A percentile compares a stretch with the other conserved stretches of the same genome.
Conservation (phyloP, 73 alveolate genomes). For the Symbiodinium natans region DNA sequence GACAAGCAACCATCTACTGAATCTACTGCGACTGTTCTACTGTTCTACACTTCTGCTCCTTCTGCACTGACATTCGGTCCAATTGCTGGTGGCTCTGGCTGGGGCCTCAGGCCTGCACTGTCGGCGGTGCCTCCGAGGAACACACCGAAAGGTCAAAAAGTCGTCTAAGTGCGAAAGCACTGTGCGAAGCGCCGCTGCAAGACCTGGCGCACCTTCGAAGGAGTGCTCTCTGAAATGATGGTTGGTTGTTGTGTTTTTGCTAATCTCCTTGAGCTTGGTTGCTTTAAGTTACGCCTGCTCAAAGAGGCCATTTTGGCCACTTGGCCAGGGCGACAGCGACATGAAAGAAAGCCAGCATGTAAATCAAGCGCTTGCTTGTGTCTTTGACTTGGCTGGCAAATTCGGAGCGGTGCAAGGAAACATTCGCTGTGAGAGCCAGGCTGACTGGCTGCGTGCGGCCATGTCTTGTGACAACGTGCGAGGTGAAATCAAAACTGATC, state of each 20-base stretch:
- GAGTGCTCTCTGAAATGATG: neutral
- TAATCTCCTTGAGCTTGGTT: too few species aligned
- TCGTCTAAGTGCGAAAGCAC: slow-evolving; percentile 14
- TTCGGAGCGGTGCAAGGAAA: slow-evolving; percentile 2
- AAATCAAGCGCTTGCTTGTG: slow-evolving; percentile 42
- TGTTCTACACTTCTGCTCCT: too few species aligned
- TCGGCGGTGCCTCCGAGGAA: slow-evolving; percentile 11
- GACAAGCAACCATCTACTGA: too few species aligned
- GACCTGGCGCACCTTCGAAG: neutral
- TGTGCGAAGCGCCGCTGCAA: slow-evolving; percentile 16
- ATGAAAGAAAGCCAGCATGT: slow-evolving; percentile 6
- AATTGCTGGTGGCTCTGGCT: neutral
- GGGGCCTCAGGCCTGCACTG: slow-evolving; percentile 14
- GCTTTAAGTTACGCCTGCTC: too few species aligned
- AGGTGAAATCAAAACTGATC: too few species aligned
- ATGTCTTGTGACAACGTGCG: too few species aligned
- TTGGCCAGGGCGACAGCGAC: neutral
- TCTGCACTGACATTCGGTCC: neutral
- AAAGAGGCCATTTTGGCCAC: slow-evolving; percentile 2
- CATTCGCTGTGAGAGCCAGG: slow-evolving; percentile 6
- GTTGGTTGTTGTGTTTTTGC: neutral
- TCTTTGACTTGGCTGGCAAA: slow-evolving; percentile 46
- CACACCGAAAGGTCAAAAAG: slow-evolving; percentile 14
- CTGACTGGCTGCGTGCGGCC: slow-evolving; percentile 13
- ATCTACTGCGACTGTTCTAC: too few species aligned